Evolutionary conservation across 495 filamentous ascomycete genomes (phyloP).

Genomic region (Xylaria intraflava): DNA sequence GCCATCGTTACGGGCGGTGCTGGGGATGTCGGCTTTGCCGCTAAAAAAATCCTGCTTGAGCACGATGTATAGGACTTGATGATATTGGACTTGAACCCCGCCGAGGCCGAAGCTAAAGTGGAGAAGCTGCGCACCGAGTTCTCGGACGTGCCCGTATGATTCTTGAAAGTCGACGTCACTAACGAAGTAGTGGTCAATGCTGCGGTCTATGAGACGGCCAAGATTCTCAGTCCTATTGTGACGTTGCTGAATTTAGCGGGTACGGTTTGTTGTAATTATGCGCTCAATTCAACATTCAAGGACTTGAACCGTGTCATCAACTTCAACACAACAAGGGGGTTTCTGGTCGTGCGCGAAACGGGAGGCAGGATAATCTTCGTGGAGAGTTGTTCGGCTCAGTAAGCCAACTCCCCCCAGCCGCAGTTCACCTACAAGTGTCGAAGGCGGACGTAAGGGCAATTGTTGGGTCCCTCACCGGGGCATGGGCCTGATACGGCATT

Average conservation of each 20-base stretch:
- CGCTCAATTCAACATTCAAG: conserved; percentile 46
- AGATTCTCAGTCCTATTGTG: conserved; percentile 47
- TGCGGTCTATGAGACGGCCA: conserved; percentile 36
- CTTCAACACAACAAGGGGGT: conserved; percentile 62
- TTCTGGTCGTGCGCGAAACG: conserved; percentile 42
- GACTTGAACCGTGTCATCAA: conserved; percentile 57
- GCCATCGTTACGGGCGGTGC: conserved; percentile 66
- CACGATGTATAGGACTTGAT: conserved; percentile 56
- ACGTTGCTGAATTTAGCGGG: conserved; percentile 62
- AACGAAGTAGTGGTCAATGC: conserved; percentile 40
- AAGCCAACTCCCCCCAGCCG: conserved; percentile 62
- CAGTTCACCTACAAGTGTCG: conserved; percentile 65
- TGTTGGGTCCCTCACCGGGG: conserved; percentile 55
- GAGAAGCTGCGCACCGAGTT: conserved; percentile 44
- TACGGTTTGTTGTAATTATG: conserved; percentile 53
- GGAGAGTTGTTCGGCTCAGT: conserved; percentile 61
- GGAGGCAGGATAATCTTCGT: conserved; percentile 60
- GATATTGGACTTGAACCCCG: conserved; percentile 55
- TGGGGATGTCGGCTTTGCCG: conserved; percentile 56
- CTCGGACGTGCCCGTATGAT: conserved; percentile 42
- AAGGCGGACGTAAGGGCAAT: conserved; percentile 59
- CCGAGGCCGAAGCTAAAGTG: conserved; percentile 37
- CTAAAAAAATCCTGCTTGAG: conserved; percentile 61
- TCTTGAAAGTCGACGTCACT: conserved; percentile 54
- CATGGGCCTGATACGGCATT: conserved; percentile 59